These are phyloP conservation scores for Fusarium duplospermum DNA, from an alignment of 2,329 filamentous ascomycete species.

Conservation along the genomic window DNA sequence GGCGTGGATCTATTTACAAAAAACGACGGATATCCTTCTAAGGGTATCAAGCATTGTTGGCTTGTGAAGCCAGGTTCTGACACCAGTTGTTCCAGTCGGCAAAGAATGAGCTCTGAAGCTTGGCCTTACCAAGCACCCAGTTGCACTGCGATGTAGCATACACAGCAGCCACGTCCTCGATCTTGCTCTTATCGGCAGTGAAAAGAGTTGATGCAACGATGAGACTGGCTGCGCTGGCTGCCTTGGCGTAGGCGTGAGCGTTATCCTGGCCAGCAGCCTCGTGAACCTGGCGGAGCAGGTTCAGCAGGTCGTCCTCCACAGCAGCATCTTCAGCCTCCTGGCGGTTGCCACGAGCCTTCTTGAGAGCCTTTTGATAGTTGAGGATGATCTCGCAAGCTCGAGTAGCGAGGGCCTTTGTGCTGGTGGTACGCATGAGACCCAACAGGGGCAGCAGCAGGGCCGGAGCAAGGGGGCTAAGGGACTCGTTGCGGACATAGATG, in stretches of 20 bases:
- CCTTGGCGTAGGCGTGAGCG: constrained; percentile 77
- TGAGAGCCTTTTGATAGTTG: constrained; percentile 75
- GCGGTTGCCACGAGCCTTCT: constrained; percentile 62
- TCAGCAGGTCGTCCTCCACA: constrained; percentile 63
- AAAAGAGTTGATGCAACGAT: constrained; percentile 73
- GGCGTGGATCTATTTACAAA: constrained; percentile 14
- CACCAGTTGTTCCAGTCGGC: constrained; percentile 82
- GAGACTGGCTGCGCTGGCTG: constrained; percentile 79
- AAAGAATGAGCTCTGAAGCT: constrained; percentile 74
- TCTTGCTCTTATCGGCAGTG: constrained; percentile 61
- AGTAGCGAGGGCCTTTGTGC: constrained; percentile 78
- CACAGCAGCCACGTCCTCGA: constrained; percentile 69
- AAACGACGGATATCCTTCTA: not conserved
- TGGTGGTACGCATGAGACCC: constrained; percentile 80
- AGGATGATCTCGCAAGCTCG: constrained; percentile 80
- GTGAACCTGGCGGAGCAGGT: constrained; percentile 75
- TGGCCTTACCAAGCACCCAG: constrained; percentile 69
- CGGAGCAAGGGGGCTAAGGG: constrained; percentile 74
- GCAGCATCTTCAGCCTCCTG: constrained; percentile 47
- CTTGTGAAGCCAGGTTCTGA: constrained; percentile 59
- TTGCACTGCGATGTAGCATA: constrained; percentile 70
- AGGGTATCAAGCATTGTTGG: constrained; percentile 38
- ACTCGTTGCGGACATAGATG: constrained; percentile 85
- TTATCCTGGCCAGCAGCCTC: constrained; percentile 71
- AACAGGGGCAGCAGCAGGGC: constrained; percentile 80